Evolutionary conservation across 306 rosid genomes (phyloP).

Genomic region (Citrullus colocynthis): DNA sequence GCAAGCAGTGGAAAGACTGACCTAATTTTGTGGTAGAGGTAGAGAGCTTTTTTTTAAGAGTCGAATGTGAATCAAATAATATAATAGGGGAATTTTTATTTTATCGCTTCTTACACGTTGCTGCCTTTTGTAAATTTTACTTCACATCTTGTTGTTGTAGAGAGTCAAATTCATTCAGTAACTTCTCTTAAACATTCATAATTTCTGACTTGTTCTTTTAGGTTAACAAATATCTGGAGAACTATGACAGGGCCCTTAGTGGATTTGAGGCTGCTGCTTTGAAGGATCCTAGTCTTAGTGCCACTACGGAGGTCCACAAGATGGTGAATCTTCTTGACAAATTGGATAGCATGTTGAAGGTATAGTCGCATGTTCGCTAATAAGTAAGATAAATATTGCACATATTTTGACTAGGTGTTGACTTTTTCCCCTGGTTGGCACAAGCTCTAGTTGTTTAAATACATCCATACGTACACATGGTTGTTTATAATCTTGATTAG

Average conservation of each 20-base stretch:
- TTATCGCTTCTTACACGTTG: not conserved
- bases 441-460: constrained; percentile 1
- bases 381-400: not conserved
- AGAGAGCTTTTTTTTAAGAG: not conserved
- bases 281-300: constrained; percentile 87
- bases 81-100: not conserved
- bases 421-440: not conserved
- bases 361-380: constrained; percentile 10
- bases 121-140: not conserved
- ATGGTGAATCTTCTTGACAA: constrained; percentile 76
- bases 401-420: not conserved
- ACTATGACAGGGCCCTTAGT: constrained; percentile 85
- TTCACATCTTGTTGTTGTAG: not conserved
- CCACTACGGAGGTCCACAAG: constrained; percentile 68
- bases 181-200: not conserved
- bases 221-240: constrained; percentile 83
- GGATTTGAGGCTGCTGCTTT: constrained; percentile 94
- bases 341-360: constrained; percentile 63
- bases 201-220: constrained; percentile 11
- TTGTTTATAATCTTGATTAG: not conserved
- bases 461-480: not conserved
- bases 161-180: not conserved
- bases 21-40: not conserved
- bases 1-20: constrained; percentile 2
- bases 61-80: not conserved